These are phyloP conservation scores for Phytopythium aichiense DNA, from an alignment of 352 stramenopile species.

Conservation along the genomic window DNA sequence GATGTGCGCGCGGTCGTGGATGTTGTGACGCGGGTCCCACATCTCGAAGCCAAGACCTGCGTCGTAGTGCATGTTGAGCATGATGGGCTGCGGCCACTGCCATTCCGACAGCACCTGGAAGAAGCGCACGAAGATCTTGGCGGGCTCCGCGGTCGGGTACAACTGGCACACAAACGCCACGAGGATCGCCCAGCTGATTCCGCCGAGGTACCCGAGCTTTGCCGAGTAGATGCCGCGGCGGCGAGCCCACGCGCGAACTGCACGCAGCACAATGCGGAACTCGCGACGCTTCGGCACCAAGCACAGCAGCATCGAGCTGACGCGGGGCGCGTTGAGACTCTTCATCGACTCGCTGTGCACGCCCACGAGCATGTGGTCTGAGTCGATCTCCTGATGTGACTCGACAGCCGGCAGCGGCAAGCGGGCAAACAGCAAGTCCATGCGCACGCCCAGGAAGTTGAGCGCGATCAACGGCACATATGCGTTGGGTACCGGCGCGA, in stretches of 20 bases:
- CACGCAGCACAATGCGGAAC: conserved; percentile 85
- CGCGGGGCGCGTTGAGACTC: conserved; percentile 90
- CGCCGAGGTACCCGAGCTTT: conserved; percentile 96
- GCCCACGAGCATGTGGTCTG: conserved; percentile 86
- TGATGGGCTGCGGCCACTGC: conserved; percentile 77
- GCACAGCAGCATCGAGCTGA: conserved; percentile 94
- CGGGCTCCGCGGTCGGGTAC: conserved; percentile 67
- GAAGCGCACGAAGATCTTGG: conserved; percentile 77
- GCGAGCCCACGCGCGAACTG: conserved; percentile 73
- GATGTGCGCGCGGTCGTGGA: conserved; percentile 90
- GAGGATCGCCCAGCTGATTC: conserved; percentile 98
- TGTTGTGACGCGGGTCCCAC: conserved; percentile 84
- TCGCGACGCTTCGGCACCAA: conserved; percentile 85
- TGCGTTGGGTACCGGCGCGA: conserved; percentile 81
- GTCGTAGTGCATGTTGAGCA: conserved; percentile 86
- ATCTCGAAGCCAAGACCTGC: conserved; percentile 77
- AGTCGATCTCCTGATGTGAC: conserved; percentile 78
- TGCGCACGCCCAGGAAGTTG: conserved; percentile 78
- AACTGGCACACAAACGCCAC: conserved; percentile 94
- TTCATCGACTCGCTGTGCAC: conserved; percentile 95
- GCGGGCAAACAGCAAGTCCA: conserved; percentile 92
- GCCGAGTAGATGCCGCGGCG: conserved; percentile 96
- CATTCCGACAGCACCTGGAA: conserved; percentile 85
- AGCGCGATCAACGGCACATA: conserved; percentile 94
- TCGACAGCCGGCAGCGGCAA: conserved; percentile 61